phyloP scores from a whole-genome alignment of 306 rosid genomes.

The Rubus parviflorus region DNA sequence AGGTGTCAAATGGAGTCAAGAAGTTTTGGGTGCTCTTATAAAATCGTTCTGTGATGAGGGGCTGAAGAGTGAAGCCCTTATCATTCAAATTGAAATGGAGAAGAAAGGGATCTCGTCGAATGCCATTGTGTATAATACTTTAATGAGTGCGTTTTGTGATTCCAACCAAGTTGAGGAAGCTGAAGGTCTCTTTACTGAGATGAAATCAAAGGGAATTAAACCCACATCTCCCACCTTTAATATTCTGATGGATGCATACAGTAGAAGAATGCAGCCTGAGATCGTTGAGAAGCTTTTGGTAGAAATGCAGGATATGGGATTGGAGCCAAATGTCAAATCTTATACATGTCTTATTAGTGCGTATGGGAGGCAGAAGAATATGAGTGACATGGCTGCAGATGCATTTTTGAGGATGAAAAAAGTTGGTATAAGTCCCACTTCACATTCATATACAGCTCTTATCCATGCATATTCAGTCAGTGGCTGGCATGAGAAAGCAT shows the following conservation, averaged over 20 bases:
- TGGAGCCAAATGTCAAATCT: conserved; percentile 71
- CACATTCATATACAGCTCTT: conserved; percentile 81
- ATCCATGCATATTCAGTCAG: conserved; percentile 79
- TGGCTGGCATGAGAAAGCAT: conserved; percentile 90
- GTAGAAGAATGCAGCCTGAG: conserved; percentile 83
- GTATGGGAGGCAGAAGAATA: conserved; percentile 68
- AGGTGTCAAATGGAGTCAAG: conserved; percentile 79
- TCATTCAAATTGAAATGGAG: conserved; percentile 78
- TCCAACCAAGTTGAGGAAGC: conserved; percentile 79
- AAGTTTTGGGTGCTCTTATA: conserved; percentile 70
- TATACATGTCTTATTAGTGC: conserved; percentile 84
- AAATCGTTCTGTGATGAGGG: conserved; percentile 87
- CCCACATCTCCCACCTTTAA: conserved; percentile 70
- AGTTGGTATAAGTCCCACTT: conserved; percentile 69
- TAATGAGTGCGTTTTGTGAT: conserved; percentile 68
- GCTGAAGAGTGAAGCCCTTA: conserved; percentile 69
- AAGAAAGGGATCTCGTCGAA: conserved; percentile 62
- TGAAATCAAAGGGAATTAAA: conserved; percentile 71
- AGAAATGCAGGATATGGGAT: conserved; percentile 79
- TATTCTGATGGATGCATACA: conserved; percentile 74
- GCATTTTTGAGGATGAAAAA: conserved; percentile 86
- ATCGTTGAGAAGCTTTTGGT: conserved; percentile 68
- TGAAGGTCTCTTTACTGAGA: conserved; percentile 81
- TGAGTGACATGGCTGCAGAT: conserved; percentile 86
- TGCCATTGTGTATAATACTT: conserved; percentile 71